These are phyloP conservation scores for Botrytis deweyae DNA, from an alignment of 2,329 filamentous ascomycete genomes.

Conservation along the genomic window DNA sequence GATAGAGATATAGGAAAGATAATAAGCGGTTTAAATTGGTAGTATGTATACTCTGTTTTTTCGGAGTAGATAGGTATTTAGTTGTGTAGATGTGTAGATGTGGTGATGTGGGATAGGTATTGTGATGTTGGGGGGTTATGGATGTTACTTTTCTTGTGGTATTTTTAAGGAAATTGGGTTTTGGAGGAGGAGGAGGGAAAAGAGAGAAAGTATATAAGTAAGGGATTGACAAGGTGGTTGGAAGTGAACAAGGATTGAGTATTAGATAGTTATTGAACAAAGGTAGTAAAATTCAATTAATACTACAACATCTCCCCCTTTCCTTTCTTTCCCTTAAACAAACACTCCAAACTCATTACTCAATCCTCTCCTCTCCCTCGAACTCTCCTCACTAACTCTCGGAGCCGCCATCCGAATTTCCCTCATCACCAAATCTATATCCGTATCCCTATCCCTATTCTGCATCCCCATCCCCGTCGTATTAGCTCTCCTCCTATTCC, in stretches of 20 bases:
- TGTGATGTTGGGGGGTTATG: too few species aligned
- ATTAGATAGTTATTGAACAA: background rate
- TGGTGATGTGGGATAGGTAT: too few species aligned
- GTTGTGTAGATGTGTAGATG: background rate
- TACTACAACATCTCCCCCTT: background rate
- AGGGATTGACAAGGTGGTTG: background rate
- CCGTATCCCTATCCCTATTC: background rate
- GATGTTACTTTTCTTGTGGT: background rate
- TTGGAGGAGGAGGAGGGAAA: background rate
- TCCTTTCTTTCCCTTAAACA: background rate
- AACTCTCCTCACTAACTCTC: background rate
- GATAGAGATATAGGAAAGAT: too few species aligned
- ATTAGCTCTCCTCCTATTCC: background rate
- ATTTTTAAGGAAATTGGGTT: background rate
- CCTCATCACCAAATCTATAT: slow-evolving; percentile 13
- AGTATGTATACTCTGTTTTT: too few species aligned
- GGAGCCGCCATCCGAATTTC: background rate
- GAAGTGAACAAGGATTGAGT: background rate
- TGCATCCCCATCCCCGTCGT: slow-evolving; percentile 2
- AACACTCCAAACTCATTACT: background rate
- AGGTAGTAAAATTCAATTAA: background rate
- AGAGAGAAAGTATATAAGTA: background rate
- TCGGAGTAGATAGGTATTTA: too few species aligned
- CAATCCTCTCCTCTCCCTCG: background rate
- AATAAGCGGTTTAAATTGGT: too few species aligned